Base-by-base conservation (phyloP, 2,329 filamentous ascomycete genomes). In the Sarocladiaceae sp. region DNA sequence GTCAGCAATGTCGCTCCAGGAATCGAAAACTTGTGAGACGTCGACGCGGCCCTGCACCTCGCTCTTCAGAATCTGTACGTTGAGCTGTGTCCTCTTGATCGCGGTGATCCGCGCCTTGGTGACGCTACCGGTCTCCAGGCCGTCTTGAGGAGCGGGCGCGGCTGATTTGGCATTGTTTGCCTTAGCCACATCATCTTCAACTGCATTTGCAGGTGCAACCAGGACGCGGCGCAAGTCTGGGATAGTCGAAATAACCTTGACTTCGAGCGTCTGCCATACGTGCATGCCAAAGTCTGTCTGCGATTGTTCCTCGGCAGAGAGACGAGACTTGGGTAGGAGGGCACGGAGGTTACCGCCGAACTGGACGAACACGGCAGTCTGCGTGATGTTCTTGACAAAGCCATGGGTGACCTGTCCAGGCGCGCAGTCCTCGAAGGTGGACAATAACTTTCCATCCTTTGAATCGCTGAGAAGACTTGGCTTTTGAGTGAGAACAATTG, bases 1-100 rank as follows among this genome's bases (percentile, higher is more conserved):
- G 58, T 96, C 81, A 45, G 80, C 73, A 55, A 98, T 93, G 33
- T 91, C 83, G 37, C 94, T 85, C 83, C 85, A 96, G 10, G 73
- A 74, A 60, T 96, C 86, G 60, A 95, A 98, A 11, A 90, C 67
- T 60, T 97, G 88, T 1, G 93, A 94, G 5, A 93, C 79, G 58
- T 96, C 91, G 48, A 98, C 82, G 15, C 93, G 87, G n/a, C 91
- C 93, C 59, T 94, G 87, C 7, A 95, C 74, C 13, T 64, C 54
- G 27, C 51, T 61, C 57, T 94, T 88, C 33, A 88, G 84, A 42
- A 97, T 74, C 52, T 86, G 80, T 5, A 98, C 88, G 53, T 97
- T 97, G 45, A 97, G 70, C 60, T 98, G 93, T 0, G 91, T 96
- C 40, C 83, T 83, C 64, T 95, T 95, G 58, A 96, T 70, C 0